Percentiles rank a stretch among this genome's conserved stretches.
Conservation (phyloP, 345 rosid species). For the Orychophragmus violaceus region DNA sequence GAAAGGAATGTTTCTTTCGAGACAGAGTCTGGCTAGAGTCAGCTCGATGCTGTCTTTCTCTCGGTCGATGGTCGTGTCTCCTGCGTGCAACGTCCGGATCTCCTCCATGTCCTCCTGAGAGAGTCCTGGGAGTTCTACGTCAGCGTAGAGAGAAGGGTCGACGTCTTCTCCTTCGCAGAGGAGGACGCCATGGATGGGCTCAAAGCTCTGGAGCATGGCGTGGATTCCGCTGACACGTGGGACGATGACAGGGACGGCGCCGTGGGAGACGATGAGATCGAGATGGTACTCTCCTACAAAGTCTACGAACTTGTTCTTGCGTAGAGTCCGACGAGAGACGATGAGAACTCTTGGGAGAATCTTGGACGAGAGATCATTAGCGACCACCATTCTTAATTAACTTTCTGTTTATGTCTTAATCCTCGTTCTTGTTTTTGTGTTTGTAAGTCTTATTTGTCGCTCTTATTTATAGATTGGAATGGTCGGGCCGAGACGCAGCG, state of each 20-base stretch:
- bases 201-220: conserved; percentile 46
- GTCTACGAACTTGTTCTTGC: conserved; percentile 55
- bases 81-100: conserved; percentile 35
- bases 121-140: conserved; percentile 36
- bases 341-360: conserved; percentile 51
- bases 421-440: background rate
- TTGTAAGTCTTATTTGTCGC: background rate
- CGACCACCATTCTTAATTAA: conserved; percentile 15
- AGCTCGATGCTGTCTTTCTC: conserved; percentile 61
- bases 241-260: conserved; percentile 60
- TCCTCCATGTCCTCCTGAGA: conserved; percentile 50
- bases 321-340: conserved; percentile 52
- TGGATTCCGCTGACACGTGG: conserved; percentile 59
- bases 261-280: conserved; percentile 51
- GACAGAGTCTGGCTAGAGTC: conserved; percentile 53
- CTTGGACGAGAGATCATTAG: conserved; percentile 35
- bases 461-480: conserved; percentile 16
- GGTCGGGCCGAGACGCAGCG: conserved; percentile 21
- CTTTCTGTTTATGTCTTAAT: background rate
- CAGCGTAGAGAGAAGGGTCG: conserved; percentile 55
- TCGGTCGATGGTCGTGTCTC: conserved; percentile 47
- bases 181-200: conserved; percentile 66
- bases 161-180: conserved; percentile 73
- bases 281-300: conserved; percentile 71
- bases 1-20: conserved; percentile 53